Conservation (phyloP, 345 rosid species). For the Eucalyptus curtisii region DNA sequence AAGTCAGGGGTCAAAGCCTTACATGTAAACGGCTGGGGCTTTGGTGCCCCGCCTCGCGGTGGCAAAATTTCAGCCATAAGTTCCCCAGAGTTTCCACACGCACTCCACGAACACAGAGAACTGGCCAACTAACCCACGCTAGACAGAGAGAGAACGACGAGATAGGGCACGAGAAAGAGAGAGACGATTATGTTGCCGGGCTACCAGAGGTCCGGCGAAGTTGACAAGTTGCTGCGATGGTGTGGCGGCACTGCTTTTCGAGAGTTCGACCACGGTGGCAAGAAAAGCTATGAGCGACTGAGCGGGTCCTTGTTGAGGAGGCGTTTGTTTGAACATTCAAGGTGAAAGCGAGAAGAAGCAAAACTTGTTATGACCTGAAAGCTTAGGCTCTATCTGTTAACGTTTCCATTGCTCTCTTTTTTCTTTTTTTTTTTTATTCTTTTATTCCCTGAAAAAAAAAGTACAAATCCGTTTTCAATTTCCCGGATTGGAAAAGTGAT, state of each 20-base stretch:
- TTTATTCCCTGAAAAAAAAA: too few species aligned
- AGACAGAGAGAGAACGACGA: neutral
- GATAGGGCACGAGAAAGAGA: neutral
- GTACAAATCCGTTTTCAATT: too few species aligned
- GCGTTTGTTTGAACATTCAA: neutral
- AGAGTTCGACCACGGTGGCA: neutral
- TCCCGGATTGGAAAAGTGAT: too few species aligned
- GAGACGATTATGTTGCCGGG: neutral
- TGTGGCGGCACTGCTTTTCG: neutral
- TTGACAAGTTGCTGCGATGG: neutral
- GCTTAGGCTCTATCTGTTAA: neutral
- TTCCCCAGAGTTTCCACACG: neutral
- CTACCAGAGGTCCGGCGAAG: neutral
- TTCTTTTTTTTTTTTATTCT: too few species aligned
- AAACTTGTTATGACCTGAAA: neutral
- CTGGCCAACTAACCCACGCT: neutral
- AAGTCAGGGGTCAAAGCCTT: neutral
- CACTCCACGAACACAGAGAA: neutral
- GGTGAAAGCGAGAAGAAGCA: neutral
- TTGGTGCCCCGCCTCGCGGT: neutral
- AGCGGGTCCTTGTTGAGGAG: neutral
- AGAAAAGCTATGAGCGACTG: neutral
- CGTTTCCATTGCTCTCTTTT: too few species aligned
- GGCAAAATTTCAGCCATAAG: neutral
- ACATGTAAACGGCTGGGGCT: neutral